Conservation (phyloP, 2,329 filamentous ascomycete genomes). For the Emericellopsis atlantica region DNA sequence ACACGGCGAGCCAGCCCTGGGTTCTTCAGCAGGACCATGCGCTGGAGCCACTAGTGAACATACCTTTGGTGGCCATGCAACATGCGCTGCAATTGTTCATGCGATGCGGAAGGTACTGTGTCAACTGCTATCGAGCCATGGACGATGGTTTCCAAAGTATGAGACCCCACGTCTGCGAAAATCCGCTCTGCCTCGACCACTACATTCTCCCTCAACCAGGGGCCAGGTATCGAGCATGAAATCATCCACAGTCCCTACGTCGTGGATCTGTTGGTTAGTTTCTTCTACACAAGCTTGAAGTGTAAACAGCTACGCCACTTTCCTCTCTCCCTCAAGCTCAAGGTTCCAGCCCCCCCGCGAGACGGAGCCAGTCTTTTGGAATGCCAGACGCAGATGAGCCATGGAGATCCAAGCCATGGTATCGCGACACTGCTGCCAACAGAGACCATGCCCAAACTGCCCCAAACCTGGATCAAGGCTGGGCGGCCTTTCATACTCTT, state of each 20-base stretch:
- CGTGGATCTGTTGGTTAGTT: slow-evolving; percentile 72
- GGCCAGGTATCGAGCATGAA: slow-evolving; percentile 75
- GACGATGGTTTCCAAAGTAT: slow-evolving; percentile 53
- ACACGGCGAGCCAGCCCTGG: slow-evolving; percentile 1
- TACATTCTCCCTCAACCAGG: slow-evolving; percentile 83
- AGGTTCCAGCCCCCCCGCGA: slow-evolving; percentile 9
- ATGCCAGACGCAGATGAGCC: not conserved
- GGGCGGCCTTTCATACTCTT: too few species aligned
- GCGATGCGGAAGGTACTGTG: slow-evolving; percentile 74
- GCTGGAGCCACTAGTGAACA: slow-evolving; percentile 23
- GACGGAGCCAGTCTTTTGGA: not conserved
- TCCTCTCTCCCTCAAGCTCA: slow-evolving; percentile 27
- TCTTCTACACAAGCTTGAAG: slow-evolving; percentile 55
- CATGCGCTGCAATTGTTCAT: slow-evolving; percentile 67
- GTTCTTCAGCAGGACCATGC: slow-evolving; percentile 16
- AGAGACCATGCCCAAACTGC: too few species aligned
- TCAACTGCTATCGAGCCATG: slow-evolving; percentile 67
- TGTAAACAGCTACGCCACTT: slow-evolving; percentile 26
- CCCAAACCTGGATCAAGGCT: too few species aligned
- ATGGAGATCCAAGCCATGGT: too few species aligned
- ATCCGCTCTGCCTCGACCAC: slow-evolving; percentile 69
- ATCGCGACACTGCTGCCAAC: too few species aligned
- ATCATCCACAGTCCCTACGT: slow-evolving; percentile 68
- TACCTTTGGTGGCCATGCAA: slow-evolving; percentile 53
- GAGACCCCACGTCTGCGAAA: slow-evolving; percentile 69